Evolutionary conservation across 306 rosid species (phyloP).

Genomic region (Corylus americana): DNA sequence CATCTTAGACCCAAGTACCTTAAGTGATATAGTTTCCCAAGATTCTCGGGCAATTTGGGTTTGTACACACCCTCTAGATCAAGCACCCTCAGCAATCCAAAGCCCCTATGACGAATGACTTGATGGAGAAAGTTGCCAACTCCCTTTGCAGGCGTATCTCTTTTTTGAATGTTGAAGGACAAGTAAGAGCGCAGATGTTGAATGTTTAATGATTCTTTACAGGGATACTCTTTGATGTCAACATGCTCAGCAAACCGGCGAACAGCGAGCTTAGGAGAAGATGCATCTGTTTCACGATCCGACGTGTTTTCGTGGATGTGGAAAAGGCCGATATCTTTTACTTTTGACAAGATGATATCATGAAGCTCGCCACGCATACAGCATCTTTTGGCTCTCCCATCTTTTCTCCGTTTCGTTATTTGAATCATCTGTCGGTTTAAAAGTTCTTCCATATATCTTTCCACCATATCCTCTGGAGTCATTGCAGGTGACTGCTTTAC

Average conservation of each 20-base stretch:
- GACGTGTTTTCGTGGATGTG: neutral
- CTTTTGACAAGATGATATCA: neutral
- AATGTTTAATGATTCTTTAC: neutral
- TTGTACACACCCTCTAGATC: slow-evolving; percentile 4
- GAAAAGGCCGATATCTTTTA: neutral
- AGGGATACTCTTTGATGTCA: neutral
- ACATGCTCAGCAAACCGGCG: neutral
- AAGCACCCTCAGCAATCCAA: neutral
- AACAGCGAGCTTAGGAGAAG: neutral
- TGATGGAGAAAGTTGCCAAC: neutral
- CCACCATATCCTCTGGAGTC: neutral
- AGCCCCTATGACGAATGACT: neutral
- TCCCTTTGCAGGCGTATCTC: neutral
- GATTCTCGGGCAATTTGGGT: neutral
- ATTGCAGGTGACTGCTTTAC: neutral
- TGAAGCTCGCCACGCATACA: neutral
- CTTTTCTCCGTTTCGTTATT: neutral
- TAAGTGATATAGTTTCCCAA: neutral
- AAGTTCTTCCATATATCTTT: neutral
- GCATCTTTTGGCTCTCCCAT: neutral
- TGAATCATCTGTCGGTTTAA: neutral
- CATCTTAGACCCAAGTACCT: slow-evolving; percentile 2
- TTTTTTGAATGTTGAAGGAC: neutral
- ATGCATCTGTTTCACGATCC: neutral
- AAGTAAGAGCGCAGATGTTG: neutral